Percentiles rank a stretch among this genome's conserved stretches.
Evolutionary conservation across 2,329 filamentous ascomycete genomes (phyloP).

Genomic region (Phialophora tarda): DNA sequence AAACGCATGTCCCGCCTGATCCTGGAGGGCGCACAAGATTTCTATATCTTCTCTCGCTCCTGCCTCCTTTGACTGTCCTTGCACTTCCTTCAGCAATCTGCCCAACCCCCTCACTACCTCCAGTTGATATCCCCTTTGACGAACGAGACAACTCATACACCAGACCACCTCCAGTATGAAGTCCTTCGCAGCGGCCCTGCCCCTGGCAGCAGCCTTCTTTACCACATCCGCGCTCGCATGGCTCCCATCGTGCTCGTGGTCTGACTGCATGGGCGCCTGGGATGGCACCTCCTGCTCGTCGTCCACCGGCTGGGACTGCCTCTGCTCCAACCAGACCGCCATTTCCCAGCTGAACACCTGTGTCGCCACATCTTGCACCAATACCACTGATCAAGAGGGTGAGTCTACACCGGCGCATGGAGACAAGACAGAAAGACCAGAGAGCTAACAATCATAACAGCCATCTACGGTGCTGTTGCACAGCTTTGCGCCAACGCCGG

Average conservation of each 20-base stretch:
- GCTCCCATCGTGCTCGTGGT: conserved; percentile 37
- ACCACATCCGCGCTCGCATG: conserved; percentile 35
- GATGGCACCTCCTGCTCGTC: conserved; percentile 36
- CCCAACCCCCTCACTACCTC: conserved; percentile 2
- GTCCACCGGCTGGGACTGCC: conserved; percentile 38
- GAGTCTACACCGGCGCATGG: conserved; percentile 5
- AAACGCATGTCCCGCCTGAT: conserved; percentile 21
- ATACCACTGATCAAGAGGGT: conserved; percentile 40
- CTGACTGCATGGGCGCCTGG: conserved; percentile 39
- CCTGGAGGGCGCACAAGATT: conserved; percentile 2
- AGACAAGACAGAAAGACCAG: conserved; percentile 5
- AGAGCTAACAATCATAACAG: conserved; percentile 26
- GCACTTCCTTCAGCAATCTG: conserved; percentile 18
- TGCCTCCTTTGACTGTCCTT: conserved; percentile 13
- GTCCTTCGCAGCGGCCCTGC: conserved; percentile 31
- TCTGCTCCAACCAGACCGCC: conserved; percentile 39
- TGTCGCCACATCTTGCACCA: conserved; percentile 40
- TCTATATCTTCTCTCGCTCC: conserved; percentile 31
- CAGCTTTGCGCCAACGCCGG: conserved; percentile 41
- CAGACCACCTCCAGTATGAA: conserved; percentile 32
- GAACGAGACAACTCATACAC: background rate
- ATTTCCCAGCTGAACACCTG: conserved; percentile 41
- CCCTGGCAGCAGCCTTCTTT: conserved; percentile 36
- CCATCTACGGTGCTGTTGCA: conserved; percentile 40
- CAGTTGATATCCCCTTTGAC: background rate